A percentile compares a stretch with the other conserved stretches of the same genome.
Conservation (phyloP, 2,329 filamentous ascomycete genomes). For the Fusarium sp. region DNA sequence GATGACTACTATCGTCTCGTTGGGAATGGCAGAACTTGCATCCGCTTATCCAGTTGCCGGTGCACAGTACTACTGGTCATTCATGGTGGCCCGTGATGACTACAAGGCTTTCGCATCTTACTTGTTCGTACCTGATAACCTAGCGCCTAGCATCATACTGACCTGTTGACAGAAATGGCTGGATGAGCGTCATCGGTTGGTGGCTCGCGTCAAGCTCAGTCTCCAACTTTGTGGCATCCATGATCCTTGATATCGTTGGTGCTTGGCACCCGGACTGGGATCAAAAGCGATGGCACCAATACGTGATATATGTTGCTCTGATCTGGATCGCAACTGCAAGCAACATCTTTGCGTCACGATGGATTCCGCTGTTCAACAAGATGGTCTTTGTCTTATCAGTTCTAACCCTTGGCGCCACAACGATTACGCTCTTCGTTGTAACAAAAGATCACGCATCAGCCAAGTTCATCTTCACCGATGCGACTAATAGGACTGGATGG, state of each 20-base stretch:
- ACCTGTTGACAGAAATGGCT: conserved; percentile 8
- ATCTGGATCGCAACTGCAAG: conserved; percentile 69
- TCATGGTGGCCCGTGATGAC: conserved; percentile 41
- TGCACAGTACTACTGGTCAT: conserved; percentile 49
- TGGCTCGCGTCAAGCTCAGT: conserved; percentile 43
- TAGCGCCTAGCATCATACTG: fast-evolving
- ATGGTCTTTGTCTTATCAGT: conserved; percentile 27
- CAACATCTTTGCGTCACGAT: conserved; percentile 67
- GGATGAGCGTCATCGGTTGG: conserved; percentile 44
- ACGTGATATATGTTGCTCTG: conserved; percentile 75
- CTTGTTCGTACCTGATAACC: conserved; percentile 7
- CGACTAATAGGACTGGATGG: conserved; percentile 29
- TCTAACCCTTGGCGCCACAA: conserved; percentile 22
- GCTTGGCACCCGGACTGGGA: conserved; percentile 63
- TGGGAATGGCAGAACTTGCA: conserved; percentile 48
- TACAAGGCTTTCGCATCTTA: conserved; percentile 47
- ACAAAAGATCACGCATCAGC: conserved; percentile 18
- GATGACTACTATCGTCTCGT: conserved; percentile 47
- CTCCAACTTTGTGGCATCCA: conserved; percentile 41
- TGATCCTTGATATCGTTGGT: conserved; percentile 38
- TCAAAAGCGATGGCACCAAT: conserved; percentile 73
- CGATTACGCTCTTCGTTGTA: conserved; percentile 25
- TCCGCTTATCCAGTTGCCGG: conserved; percentile 48
- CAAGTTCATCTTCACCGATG: conserved; percentile 33
- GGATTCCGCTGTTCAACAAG: conserved; percentile 39